Evolutionary conservation across 2,329 filamentous ascomycete genomes (phyloP).

Genomic region (Sclerotinia borealis): DNA sequence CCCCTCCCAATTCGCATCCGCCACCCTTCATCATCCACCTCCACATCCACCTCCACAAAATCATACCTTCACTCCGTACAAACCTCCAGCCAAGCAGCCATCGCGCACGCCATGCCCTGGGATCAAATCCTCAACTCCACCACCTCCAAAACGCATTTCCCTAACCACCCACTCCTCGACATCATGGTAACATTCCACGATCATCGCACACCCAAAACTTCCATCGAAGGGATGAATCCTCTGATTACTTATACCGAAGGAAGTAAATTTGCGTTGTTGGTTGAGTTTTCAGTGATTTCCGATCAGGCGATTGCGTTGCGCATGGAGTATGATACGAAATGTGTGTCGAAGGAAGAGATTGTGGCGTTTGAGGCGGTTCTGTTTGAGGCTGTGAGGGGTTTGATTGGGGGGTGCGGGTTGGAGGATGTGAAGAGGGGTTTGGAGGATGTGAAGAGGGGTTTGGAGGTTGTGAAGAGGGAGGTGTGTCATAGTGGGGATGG

Average conservation of each 20-base stretch:
- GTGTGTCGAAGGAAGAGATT: neutral
- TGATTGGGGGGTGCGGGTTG: neutral
- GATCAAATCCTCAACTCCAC: slow-evolving; percentile 27
- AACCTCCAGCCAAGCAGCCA: slow-evolving; percentile 22
- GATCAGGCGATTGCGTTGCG: neutral
- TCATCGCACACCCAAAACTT: neutral
- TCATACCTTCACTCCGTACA: slow-evolving; percentile 17
- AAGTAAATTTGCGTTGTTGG: slow-evolving; percentile 1
- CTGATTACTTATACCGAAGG: slow-evolving; percentile 2
- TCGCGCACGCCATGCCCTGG: slow-evolving; percentile 32
- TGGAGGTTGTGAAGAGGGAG: neutral
- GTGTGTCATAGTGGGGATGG: neutral
- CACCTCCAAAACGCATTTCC: slow-evolving; percentile 5
- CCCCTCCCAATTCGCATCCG: slow-evolving; percentile 7
- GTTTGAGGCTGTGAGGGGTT: neutral
- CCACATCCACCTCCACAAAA: neutral
- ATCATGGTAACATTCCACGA: slow-evolving; percentile 26
- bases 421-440: neutral
- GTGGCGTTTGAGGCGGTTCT: neutral
- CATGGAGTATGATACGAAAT: neutral
- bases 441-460: neutral
- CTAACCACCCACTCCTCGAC: slow-evolving; percentile 24
- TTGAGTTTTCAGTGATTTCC: neutral
- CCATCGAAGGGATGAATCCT: neutral
- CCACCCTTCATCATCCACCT: neutral